Evolutionary conservation across 2,329 filamentous ascomycete species (phyloP).

Genomic region (Cladosporium sp.): DNA sequence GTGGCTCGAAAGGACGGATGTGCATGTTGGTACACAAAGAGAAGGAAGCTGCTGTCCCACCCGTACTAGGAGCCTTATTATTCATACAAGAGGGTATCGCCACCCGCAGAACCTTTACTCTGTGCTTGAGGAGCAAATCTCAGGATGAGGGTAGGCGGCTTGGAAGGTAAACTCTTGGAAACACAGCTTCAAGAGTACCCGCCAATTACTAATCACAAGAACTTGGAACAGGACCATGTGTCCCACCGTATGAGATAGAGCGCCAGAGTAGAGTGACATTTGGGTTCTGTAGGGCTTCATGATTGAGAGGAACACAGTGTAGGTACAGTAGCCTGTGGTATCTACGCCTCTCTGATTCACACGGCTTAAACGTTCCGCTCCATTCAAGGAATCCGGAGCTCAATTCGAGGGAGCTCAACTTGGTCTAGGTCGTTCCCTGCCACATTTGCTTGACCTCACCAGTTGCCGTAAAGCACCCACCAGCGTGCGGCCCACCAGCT

Average conservation of each 20-base stretch:
- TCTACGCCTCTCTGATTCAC: no score
- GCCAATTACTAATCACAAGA: not conserved
- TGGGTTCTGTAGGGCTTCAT: no score
- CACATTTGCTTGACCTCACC: no score
- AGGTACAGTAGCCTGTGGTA: not conserved
- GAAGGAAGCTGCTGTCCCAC: not conserved
- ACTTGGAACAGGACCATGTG: not conserved
- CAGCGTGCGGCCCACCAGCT: no score
- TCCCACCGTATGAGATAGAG: no score
- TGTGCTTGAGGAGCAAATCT: conserved; percentile 1
- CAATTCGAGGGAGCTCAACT: no score
- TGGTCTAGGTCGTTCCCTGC: no score
- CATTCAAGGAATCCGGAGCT: no score
- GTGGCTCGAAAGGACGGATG: conserved; percentile 3
- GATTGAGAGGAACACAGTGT: not conserved
- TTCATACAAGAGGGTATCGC: not conserved
- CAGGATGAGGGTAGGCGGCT: not conserved
- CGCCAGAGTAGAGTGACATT: no score
- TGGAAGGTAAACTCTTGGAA: conserved; percentile 1
- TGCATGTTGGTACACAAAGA: not conserved
- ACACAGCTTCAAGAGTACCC: conserved; percentile 2
- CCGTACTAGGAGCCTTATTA: not conserved
- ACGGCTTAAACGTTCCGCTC: no score
- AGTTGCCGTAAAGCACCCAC: no score
- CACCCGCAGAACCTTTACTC: not conserved